Conservation (phyloP, 257 asterid species). For the Nicotiana attenuata region DNA sequence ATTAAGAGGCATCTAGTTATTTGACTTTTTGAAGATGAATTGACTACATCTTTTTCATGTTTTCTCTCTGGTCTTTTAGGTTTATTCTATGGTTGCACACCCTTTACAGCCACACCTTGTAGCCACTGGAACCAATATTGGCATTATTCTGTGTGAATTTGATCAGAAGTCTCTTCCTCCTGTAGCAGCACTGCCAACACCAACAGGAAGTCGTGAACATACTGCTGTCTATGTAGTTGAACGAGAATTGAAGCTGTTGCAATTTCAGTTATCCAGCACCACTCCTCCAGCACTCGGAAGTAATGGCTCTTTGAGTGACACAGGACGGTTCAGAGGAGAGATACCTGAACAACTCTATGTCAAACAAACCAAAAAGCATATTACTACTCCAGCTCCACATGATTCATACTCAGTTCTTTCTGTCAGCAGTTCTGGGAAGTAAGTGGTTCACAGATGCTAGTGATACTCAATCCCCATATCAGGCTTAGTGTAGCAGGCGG, state of each 20-base stretch:
- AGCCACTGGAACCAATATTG: conserved; percentile 96
- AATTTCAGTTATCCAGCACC: conserved; percentile 81
- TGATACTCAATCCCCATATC: not conserved
- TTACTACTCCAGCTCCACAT: conserved; percentile 96
- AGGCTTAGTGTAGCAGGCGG: not conserved
- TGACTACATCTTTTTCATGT: not conserved
- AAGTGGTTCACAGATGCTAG: conserved; percentile 27
- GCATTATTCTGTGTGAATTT: conserved; percentile 91
- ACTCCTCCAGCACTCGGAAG: conserved; percentile 87
- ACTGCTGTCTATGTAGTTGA: conserved; percentile 89
- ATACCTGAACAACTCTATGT: conserved; percentile 80
- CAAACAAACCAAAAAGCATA: conserved; percentile 89
- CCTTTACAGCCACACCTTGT: conserved; percentile 94
- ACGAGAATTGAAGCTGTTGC: conserved; percentile 82
- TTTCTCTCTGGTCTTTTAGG: conserved; percentile 36
- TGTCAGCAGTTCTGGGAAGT: conserved; percentile 99
- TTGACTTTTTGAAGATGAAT: not conserved
- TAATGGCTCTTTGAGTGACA: conserved; percentile 82
- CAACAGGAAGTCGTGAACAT: conserved; percentile 84
- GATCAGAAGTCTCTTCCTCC: conserved; percentile 94
- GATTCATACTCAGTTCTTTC: conserved; percentile 94
- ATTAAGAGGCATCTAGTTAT: not conserved
- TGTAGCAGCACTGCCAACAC: conserved; percentile 80
- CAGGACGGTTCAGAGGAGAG: conserved; percentile 85
- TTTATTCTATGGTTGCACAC: conserved; percentile 94